Base-by-base conservation (phyloP, 2,329 filamentous ascomycete genomes). In the Trichoderma endophyticum region DNA sequence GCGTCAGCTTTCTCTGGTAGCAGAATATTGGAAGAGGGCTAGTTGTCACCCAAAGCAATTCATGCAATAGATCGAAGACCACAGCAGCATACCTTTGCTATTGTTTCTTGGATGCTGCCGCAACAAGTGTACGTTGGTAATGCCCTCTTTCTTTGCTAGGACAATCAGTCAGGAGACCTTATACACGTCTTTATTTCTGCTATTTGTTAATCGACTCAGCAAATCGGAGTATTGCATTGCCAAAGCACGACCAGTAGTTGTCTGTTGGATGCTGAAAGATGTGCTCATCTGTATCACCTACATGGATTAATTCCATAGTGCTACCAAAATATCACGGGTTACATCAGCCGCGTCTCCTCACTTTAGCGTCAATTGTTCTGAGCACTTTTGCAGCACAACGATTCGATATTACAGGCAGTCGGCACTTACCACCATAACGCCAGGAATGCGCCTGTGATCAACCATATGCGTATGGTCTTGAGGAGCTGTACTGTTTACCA, bases 221-320 rank as follows among this genome's bases (percentile, higher is more conserved):
- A n/a, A 43, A 0, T 43, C 4, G 3, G n/a, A 3, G n/a, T 51
- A 11, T 51, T 12, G 4, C 9, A 12, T 51, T 4, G 7, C 5
- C 3, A 51, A 1, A 12, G n/a, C 1, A 12, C n/a, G 0, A 51
- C 0, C 9, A 51, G 4, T 0, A 18, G 43, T 6, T 12, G 3
- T 11, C 3, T 21, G 4, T 24, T 54, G n/a, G 43, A 3, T 6
- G n/a, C 48, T 12, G 4, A 9, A 43, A 9, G 18, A 43, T 43
- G 6, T 43, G 1, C 18, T 0, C 0, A 43, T 2, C 0, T n/a
- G 39, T 9, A 43, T n/a, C 3, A 43, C 18, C 39, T 43, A n/a
- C 39, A 43, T 9, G 39, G 0, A 7, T 43, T 43, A n/a, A n/a
- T 43, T 9, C 15, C 39, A 43, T n/a, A n/a, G 7, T 9, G 0